phyloP scores from a whole-genome alignment of 306 rosid genomes.

The Glycyrrhiza uralensis region DNA sequence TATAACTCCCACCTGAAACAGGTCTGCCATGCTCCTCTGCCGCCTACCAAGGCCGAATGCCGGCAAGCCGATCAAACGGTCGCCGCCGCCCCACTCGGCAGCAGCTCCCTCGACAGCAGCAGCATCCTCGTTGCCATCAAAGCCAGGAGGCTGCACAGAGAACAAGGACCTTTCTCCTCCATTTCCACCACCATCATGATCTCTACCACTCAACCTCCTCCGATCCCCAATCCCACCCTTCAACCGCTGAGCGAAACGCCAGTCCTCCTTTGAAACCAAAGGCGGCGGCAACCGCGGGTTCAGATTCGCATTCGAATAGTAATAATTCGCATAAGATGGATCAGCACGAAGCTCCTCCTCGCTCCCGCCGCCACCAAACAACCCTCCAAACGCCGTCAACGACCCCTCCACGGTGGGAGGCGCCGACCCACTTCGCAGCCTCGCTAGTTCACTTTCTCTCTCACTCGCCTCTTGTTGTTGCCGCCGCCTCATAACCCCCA shows the following conservation, averaged over 20 bases:
- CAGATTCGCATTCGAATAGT: slow-evolving; percentile 68
- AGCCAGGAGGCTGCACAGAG: slow-evolving; percentile 68
- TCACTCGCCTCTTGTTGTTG: slow-evolving; percentile 50
- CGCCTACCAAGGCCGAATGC: slow-evolving; percentile 73
- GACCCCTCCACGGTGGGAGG: slow-evolving; percentile 95
- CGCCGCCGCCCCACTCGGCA: slow-evolving; percentile 66
- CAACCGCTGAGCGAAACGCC: slow-evolving; percentile 72
- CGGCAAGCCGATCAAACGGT: slow-evolving; percentile 74
- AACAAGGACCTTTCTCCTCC: slow-evolving; percentile 49
- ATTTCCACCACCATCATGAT: slow-evolving; percentile 35
- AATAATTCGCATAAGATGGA: slow-evolving; percentile 74
- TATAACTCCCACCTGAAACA: slow-evolving; percentile 57
- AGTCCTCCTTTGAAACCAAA: slow-evolving; percentile 79
- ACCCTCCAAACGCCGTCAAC: slow-evolving; percentile 56
- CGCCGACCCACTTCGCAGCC: slow-evolving; percentile 86
- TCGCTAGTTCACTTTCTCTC: slow-evolving; percentile 60
- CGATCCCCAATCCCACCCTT: slow-evolving; percentile 77
- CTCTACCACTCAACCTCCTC: slow-evolving; percentile 38
- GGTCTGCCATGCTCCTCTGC: slow-evolving; percentile 74
- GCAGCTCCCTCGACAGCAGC: slow-evolving; percentile 43
- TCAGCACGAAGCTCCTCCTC: slow-evolving; percentile 89
- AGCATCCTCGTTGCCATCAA: slow-evolving; percentile 52
- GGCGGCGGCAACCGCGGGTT: slow-evolving; percentile 95
- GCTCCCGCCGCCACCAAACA: slow-evolving; percentile 38
- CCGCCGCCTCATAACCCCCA: slow-evolving; percentile 57